These are phyloP conservation scores for Pseudozyma tsukubaensis DNA, from an alignment of 1,284 basidiomycete genomes.

Conservation along the genomic window DNA sequence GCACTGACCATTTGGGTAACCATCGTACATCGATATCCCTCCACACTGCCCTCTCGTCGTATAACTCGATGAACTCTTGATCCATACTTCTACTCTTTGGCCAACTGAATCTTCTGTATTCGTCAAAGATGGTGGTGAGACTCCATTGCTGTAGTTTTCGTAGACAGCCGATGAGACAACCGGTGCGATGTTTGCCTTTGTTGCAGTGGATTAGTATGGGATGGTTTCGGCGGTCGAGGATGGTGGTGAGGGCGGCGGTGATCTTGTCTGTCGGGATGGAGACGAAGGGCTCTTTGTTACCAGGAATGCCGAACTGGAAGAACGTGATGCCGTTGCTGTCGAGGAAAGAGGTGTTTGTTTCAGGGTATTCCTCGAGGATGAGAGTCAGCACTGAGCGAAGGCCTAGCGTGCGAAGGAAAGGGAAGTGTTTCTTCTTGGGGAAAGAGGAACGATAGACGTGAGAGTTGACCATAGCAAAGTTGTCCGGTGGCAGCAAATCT, in stretches of 20 bases:
- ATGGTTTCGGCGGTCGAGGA: slow-evolving; percentile 73
- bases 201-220: slow-evolving; percentile 75
- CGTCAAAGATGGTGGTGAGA: slow-evolving; percentile 73
- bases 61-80: slow-evolving; percentile 74
- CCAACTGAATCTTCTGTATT: slow-evolving; percentile 72
- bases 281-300: slow-evolving; percentile 71
- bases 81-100: slow-evolving; percentile 73
- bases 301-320: slow-evolving; percentile 73
- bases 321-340: slow-evolving; percentile 70
- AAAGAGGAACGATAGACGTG: slow-evolving; percentile 72
- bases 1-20: slow-evolving; percentile 47
- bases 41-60: slow-evolving; percentile 45
- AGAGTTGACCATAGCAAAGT: slow-evolving; percentile 70
- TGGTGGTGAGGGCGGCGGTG: slow-evolving; percentile 72
- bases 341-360: slow-evolving; percentile 71
- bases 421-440: slow-evolving; percentile 73
- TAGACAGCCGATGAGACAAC: slow-evolving; percentile 73
- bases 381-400: slow-evolving; percentile 73
- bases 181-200: slow-evolving; percentile 75
- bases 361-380: slow-evolving; percentile 73
- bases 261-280: slow-evolving; percentile 73
- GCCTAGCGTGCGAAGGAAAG: slow-evolving; percentile 72
- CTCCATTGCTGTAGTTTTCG: slow-evolving; percentile 73
- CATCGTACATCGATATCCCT: slow-evolving; percentile 33
- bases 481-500: slow-evolving; percentile 65